These are phyloP conservation scores for Wickerhamiella infanticola DNA, from an alignment of 1,139 yeast genomes.

Conservation along the genomic window DNA sequence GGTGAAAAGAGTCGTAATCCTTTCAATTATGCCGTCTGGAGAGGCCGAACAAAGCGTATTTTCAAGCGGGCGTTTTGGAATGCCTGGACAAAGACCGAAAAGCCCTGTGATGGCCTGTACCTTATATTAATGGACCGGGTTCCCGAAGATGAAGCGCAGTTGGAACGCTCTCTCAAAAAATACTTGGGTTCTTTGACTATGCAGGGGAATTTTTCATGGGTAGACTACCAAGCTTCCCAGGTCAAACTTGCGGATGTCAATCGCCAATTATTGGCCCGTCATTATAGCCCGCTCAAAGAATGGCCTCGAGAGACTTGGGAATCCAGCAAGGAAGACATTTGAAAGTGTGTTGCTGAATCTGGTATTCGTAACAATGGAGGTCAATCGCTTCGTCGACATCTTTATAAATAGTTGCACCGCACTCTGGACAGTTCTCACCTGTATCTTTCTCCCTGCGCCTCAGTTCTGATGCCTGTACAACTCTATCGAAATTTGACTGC, in stretches of 20 bases:
- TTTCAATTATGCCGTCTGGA: conserved; percentile 27
- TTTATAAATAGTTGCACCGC: conserved; percentile 10
- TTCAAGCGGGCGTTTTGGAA: conserved; percentile 24
- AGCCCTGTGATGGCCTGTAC: conserved; percentile 34
- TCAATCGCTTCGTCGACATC: conserved; percentile 5
- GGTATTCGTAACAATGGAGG: conserved; percentile 13
- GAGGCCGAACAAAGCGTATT: conserved; percentile 29
- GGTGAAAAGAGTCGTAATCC: conserved; percentile 22
- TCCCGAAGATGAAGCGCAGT: conserved; percentile 23
- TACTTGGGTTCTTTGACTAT: conserved; percentile 23
- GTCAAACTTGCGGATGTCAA: conserved; percentile 18
- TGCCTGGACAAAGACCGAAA: conserved; percentile 18
- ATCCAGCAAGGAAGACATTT: neutral
- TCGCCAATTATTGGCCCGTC: neutral
- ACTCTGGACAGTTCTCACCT: conserved; percentile 12
- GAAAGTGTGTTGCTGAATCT: conserved; percentile 6
- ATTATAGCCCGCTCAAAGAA: neutral
- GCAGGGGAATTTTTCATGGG: conserved; percentile 22
- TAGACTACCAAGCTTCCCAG: conserved; percentile 18
- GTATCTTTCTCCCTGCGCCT: conserved; percentile 8
- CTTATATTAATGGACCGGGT: conserved; percentile 26
- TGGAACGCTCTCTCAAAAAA: conserved; percentile 20
- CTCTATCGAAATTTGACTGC: conserved; percentile 7
- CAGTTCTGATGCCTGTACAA: conserved; percentile 3
- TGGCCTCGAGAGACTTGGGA: neutral